Evolutionary conservation across 768 basidiomycete species (phyloP), one percentile per base, ranked within the genome.

Genomic region (Antrodiella citrinella): DNA sequence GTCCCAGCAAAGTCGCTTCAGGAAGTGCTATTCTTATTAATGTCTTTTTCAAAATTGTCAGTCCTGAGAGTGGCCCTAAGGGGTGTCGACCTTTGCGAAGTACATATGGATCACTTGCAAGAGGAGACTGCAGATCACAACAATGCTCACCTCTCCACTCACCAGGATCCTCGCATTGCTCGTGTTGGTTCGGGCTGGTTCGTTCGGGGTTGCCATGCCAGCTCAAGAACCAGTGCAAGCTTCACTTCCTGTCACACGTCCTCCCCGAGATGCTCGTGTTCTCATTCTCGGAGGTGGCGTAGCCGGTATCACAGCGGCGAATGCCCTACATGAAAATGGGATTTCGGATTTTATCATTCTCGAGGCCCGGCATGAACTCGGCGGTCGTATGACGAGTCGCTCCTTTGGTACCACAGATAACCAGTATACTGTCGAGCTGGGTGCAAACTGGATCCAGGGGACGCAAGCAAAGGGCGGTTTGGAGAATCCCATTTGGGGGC

Each of bases 261-360:
- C 15, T 64, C 18, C 63, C 35, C 60, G 52, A 44, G 57, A 62
- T 44, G 58, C 60, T 11, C 69, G 59, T 5, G 74, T 82, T 12
- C 72, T 85, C 38, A 78, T 85, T 47, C 71, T 84, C 21, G 84
- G 84, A 3, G 82, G 80, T 25, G 83, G 84, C 7, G 74, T 84
- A 38, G 66, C 84, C 3, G 84, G 84, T 9, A 66, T 84, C 18
- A 80, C 80, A 26, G 81, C 82, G 9, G 84, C 84, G 11, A 74
- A 77, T 23, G 76, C 80, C 0, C 67, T 84, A 5, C 71, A 81
- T 43, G 63, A 73, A 44, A 65, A 71, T 20, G 78, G 78, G 3
- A 71, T 83, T 54, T 53, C 72, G n/a, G 69, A 81, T 57, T 83
- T 81, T 57, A 59, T 81, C 48, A 69, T 86, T 44, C 58, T 86